Conservation (phyloP, 1,139 yeast genomes). For the Yamadazyma taylorii region DNA sequence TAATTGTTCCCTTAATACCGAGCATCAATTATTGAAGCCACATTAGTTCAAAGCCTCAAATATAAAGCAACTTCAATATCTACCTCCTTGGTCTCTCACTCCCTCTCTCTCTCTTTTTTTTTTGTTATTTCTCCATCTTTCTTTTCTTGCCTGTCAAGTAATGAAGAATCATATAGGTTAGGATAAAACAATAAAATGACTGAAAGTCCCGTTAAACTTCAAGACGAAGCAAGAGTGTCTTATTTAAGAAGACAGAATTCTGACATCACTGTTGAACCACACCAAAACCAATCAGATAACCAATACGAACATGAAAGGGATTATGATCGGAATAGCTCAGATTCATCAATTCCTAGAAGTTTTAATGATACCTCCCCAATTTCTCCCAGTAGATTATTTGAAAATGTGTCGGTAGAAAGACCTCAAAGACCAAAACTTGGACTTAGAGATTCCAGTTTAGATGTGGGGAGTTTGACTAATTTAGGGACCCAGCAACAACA, state of each 20-base stretch:
- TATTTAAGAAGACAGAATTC: constrained; percentile 14
- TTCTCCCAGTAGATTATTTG: background rate
- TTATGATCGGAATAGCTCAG: no score
- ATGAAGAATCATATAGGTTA: background rate
- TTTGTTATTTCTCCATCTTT: no score
- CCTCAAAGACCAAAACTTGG: constrained; percentile 16
- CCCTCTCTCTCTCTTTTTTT: no score
- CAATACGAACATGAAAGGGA: no score
- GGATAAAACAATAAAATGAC: background rate
- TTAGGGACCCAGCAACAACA: constrained; percentile 1
- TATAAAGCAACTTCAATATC: no score
- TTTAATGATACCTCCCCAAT: background rate
- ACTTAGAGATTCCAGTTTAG: constrained; percentile 14
- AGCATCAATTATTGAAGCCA: no score
- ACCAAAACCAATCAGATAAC: no score
- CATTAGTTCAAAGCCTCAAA: no score
- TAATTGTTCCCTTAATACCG: no score
- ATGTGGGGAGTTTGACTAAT: constrained; percentile 10
- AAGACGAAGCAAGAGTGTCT: constrained; percentile 12
- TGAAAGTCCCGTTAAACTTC: constrained; percentile 1
- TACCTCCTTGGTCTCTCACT: no score
- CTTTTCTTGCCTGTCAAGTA: background rate
- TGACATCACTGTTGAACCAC: no score
- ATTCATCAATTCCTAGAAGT: constrained; percentile 2
- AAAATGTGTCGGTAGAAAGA: constrained; percentile 3